phyloP scores from a whole-genome alignment of 495 filamentous ascomycete species.

The Penicillium argentinense region DNA sequence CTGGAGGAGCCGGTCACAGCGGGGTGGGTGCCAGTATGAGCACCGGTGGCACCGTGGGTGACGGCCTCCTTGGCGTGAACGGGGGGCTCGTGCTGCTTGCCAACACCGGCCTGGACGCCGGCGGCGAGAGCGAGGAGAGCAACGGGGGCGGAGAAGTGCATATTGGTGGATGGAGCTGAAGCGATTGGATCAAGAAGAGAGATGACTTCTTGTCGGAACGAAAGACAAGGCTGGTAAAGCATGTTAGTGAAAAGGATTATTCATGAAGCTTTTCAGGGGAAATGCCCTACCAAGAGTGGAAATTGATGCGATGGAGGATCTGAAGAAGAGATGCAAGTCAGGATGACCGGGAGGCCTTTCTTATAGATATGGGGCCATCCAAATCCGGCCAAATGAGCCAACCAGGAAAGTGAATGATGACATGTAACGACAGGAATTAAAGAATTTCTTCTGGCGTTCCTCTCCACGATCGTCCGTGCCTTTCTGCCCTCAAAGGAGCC shows the following conservation, averaged over 20 bases:
- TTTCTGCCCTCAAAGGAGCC: conserved; percentile 15
- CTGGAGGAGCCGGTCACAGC: conserved; percentile 7
- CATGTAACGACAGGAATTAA: conserved; percentile 8
- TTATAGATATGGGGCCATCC: conserved; percentile 25
- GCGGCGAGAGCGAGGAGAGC: conserved; percentile 28
- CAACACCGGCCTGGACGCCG: conserved; percentile 18
- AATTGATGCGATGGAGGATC: conserved; percentile 11
- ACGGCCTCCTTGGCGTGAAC: conserved; percentile 7
- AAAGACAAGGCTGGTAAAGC: conserved; percentile 18
- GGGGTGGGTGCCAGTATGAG: conserved; percentile 16
- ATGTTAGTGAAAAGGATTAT: conserved; percentile 8
- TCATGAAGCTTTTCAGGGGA: no score
- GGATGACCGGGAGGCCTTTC: conserved; percentile 11
- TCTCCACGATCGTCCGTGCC: conserved; percentile 12
- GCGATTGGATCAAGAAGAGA: conserved; percentile 22
- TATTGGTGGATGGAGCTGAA: conserved; percentile 18
- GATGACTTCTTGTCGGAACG: conserved; percentile 24
- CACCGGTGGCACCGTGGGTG: conserved; percentile 6
- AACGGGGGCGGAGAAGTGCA: conserved; percentile 27
- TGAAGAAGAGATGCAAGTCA: not conserved
- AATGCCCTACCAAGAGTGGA: no score
- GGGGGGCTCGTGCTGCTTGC: conserved; percentile 18
- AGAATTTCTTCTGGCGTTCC: conserved; percentile 12
- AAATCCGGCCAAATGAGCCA: conserved; percentile 19
- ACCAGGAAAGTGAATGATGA: conserved; percentile 17